Evolutionary conservation across 345 rosid genomes (phyloP).

Genomic region (Gossypium ekmanianum): DNA sequence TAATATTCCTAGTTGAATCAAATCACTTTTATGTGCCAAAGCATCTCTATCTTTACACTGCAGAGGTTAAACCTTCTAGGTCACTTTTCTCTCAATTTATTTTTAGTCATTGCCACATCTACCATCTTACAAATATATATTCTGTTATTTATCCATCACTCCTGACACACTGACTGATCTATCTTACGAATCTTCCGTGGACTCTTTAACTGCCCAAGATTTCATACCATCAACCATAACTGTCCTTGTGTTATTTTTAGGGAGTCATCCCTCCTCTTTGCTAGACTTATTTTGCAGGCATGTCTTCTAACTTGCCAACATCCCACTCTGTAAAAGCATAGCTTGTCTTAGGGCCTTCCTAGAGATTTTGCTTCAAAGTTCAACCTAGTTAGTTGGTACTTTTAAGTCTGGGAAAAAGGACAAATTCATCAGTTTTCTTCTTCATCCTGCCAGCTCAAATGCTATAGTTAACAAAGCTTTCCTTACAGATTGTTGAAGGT

Average conservation of each 20-base stretch:
- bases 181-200: not conserved
- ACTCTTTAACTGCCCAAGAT: not conserved
- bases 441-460: no score
- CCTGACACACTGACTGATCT: not conserved
- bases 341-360: no score
- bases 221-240: not conserved
- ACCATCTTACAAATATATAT: not conserved
- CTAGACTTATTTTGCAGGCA: no score
- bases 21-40: not conserved
- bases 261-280: no score
- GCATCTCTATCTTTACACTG: not conserved
- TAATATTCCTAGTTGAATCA: not conserved
- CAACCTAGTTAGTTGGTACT: not conserved
- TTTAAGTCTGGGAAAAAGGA: no score
- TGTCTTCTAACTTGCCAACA: no score
- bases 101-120: not conserved
- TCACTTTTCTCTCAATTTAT: not conserved
- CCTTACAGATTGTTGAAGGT: not conserved
- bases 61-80: not conserved
- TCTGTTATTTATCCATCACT: not conserved
- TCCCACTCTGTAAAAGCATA: no score
- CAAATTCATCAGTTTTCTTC: no score
- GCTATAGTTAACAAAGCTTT: no score
- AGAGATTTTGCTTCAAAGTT: no score
- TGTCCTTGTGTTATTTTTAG: no score